These are phyloP conservation scores for Helicostylum pulchrum DNA, from an alignment of 192 early-diverging fungal species.

Conservation along the genomic window DNA sequence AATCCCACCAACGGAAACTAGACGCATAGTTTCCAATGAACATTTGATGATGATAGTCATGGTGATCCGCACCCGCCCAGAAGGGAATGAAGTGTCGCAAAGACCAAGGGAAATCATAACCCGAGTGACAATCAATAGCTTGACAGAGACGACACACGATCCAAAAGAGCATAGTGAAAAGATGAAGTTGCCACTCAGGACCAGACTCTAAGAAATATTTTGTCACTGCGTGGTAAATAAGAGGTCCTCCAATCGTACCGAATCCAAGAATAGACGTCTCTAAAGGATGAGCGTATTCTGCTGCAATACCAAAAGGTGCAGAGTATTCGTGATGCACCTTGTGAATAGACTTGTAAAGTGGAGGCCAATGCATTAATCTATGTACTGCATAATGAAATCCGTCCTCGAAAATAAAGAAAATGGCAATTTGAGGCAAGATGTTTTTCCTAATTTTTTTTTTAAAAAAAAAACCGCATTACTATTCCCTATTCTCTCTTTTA, in stretches of 20 bases:
- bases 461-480: not conserved
- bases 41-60: slow-evolving; percentile 90
- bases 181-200: slow-evolving; percentile 67
- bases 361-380: slow-evolving; percentile 82
- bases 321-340: slow-evolving; percentile 93
- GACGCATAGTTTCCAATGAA: slow-evolving; percentile 80
- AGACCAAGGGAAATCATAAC: slow-evolving; percentile 96
- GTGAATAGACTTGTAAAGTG: slow-evolving; percentile 88
- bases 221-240: slow-evolving; percentile 40
- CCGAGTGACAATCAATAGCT: slow-evolving; percentile 87
- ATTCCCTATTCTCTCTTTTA: not conserved
- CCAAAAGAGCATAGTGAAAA: slow-evolving; percentile 86
- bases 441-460: slow-evolving; percentile 17
- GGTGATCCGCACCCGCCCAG: slow-evolving; percentile 91
- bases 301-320: slow-evolving; percentile 79
- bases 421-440: slow-evolving; percentile 56
- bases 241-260: slow-evolving; percentile 79
- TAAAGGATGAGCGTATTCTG: slow-evolving; percentile 88
- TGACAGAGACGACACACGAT: slow-evolving; percentile 76
- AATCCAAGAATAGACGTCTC: slow-evolving; percentile 84
- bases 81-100: slow-evolving; percentile 81
- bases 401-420: slow-evolving; percentile 87
- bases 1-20: slow-evolving; percentile 90
- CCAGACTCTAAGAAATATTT: not conserved
- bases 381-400: slow-evolving; percentile 92